These are phyloP conservation scores for Vachellia collinsii DNA, from an alignment of 306 rosid species.

Conservation along the genomic window DNA sequence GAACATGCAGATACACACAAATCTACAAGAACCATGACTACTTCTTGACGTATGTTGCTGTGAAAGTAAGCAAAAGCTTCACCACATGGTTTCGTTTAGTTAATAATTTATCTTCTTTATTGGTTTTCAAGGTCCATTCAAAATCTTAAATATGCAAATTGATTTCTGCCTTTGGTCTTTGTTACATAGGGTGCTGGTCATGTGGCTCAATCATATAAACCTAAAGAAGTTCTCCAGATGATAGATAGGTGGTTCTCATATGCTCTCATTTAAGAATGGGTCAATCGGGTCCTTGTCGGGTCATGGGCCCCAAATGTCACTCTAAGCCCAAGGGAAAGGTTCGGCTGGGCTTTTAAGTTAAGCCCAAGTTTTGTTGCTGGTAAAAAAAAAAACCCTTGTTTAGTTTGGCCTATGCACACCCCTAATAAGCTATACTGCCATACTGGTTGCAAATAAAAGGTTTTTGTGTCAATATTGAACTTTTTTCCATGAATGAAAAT, in stretches of 20 bases:
- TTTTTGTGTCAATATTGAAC: too few relatives aligned
- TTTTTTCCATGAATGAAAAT: too few relatives aligned
- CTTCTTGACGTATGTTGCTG: conserved; percentile 42
- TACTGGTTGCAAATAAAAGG: too few relatives aligned
- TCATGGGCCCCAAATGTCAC: neutral
- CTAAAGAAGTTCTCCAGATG: conserved; percentile 45
- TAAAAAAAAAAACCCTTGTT: too few relatives aligned
- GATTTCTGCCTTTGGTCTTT: neutral
- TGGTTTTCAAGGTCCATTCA: neutral
- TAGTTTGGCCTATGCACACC: too few relatives aligned
- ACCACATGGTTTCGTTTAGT: neutral
- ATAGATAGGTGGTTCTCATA: conserved; percentile 47
- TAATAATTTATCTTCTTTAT: neutral
- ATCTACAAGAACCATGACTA: conserved; percentile 44
- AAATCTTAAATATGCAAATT: neutral
- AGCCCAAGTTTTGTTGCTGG: too few relatives aligned
- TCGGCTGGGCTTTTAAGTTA: too few relatives aligned
- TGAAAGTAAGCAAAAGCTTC: conserved; percentile 42
- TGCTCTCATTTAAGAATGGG: conserved; percentile 32
- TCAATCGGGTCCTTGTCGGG: neutral
- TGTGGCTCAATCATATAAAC: conserved; percentile 46
- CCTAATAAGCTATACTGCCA: too few relatives aligned
- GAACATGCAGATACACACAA: conserved; percentile 38
- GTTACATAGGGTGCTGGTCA: conserved; percentile 48
- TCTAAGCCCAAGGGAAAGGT: too few relatives aligned